A percentile compares a stretch with the other conserved stretches of the same genome.
phyloP scores from a whole-genome alignment of 257 asterid genomes.

The Anisodus acutangulus region DNA sequence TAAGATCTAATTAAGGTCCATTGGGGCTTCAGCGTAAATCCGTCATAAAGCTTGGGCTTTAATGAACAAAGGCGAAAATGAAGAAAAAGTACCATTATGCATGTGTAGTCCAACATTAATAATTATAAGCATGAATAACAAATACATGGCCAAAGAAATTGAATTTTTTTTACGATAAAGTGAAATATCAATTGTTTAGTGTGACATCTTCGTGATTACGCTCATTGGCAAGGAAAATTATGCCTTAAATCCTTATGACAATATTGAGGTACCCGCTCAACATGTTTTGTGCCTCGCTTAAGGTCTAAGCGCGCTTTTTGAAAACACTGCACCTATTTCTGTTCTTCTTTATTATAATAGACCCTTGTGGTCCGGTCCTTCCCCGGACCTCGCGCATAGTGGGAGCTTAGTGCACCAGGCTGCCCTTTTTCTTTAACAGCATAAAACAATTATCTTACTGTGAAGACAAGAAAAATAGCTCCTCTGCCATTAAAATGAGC shows the following conservation, averaged over 20 bases:
- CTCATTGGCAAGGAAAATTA: not conserved
- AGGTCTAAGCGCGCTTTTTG: not conserved
- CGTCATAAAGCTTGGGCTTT: not conserved
- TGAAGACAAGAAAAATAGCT: not conserved
- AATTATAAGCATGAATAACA: not conserved
- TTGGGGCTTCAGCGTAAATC: not conserved
- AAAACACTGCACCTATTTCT: not conserved
- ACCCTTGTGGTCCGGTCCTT: no score
- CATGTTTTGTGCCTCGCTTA: not conserved
- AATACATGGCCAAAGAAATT: not conserved
- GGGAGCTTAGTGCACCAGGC: no score
- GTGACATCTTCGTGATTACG: not conserved
- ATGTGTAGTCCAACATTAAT: not conserved
- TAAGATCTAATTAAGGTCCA: not conserved
- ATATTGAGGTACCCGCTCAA: not conserved
- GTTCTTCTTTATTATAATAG: not conserved
- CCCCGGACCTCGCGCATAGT: no score
- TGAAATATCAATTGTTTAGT: not conserved
- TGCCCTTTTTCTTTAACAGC: not conserved
- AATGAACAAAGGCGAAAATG: not conserved
- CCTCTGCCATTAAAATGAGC: not conserved
- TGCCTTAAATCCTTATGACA: no score
- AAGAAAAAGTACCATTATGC: not conserved
- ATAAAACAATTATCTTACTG: not conserved
- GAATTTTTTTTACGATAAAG: not conserved